Conservation (phyloP, 441 rosid species). For the Bruguiera hainesii region DNA sequence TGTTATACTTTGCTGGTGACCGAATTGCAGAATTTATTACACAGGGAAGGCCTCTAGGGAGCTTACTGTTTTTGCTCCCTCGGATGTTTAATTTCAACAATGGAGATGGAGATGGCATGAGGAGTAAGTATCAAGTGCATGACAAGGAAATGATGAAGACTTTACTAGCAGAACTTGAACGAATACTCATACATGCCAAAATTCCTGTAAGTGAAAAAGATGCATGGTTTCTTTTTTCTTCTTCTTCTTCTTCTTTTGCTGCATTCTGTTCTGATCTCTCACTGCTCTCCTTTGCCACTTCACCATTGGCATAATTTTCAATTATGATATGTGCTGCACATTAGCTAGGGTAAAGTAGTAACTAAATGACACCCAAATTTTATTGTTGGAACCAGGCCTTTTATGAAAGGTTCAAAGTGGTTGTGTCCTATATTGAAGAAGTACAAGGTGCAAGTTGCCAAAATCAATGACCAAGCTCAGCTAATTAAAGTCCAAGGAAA, state of each 20-base stretch:
- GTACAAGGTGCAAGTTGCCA: too few species aligned
- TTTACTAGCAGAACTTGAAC: conserved; percentile 59
- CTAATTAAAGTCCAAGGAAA: too few species aligned
- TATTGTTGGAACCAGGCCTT: too few species aligned
- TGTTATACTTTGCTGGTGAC: neutral
- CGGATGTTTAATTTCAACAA: conserved; percentile 49
- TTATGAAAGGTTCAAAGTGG: too few species aligned
- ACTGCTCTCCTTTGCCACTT: neutral
- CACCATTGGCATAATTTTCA: neutral
- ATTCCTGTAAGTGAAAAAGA: conserved; percentile 64
- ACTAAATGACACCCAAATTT: too few species aligned
- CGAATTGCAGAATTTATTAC: conserved; percentile 59
- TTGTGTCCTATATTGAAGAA: too few species aligned
- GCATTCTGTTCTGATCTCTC: neutral
- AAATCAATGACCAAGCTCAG: too few species aligned
- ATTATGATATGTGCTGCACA: neutral
- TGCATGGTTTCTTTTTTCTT: neutral
- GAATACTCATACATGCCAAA: conserved; percentile 62
- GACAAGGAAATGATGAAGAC: conserved; percentile 42
- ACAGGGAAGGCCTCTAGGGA: conserved; percentile 70
- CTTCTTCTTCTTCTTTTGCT: neutral
- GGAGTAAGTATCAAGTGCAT: conserved; percentile 16
- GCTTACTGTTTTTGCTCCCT: conserved; percentile 85
- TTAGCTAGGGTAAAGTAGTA: neutral
- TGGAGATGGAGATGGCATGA: conserved; percentile 29